phyloP scores from a whole-genome alignment of 164 flowering plant genomes.

The Liriodendron chinense region DNA sequence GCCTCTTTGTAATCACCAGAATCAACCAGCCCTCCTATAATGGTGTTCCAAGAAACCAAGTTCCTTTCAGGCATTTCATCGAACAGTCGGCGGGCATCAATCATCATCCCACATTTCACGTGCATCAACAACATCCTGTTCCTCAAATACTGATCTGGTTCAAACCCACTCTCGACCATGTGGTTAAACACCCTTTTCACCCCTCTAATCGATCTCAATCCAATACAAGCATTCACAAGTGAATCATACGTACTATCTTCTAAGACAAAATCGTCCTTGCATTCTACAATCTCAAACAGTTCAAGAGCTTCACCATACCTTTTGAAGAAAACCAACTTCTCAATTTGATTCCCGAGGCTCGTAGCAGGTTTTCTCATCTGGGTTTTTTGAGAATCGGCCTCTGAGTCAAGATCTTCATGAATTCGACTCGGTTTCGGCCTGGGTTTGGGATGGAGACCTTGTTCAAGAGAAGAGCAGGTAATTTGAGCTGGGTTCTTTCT shows the following conservation, averaged over 20 bases:
- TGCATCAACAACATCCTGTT: constrained; percentile 60
- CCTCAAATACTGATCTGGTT: constrained; percentile 43
- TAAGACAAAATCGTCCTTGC: constrained; percentile 27
- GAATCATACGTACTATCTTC: constrained; percentile 44
- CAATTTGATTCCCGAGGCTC: constrained; percentile 22
- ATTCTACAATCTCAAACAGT: constrained; percentile 49
- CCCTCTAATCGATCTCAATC: constrained; percentile 43
- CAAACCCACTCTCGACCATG: constrained; percentile 38
- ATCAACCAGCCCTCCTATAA: constrained; percentile 49
- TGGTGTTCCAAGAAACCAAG: constrained; percentile 48
- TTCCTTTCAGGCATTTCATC: constrained; percentile 58
- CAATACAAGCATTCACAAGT: constrained; percentile 51
- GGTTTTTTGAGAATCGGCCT: constrained; percentile 1
- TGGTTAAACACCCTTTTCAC: constrained; percentile 41
- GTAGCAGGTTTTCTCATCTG: constrained; percentile 12
- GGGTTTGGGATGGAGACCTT: constrained; percentile 48
- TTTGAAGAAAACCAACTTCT: constrained; percentile 21
- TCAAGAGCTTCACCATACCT: constrained; percentile 52
- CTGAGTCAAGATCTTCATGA: neutral
- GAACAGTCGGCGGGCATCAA: constrained; percentile 48
- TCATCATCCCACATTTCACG: constrained; percentile 61
- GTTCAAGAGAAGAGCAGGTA: constrained; percentile 39
- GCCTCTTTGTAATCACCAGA: constrained; percentile 44
- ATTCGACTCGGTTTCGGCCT: constrained; percentile 28
- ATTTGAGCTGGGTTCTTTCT: constrained; percentile 23